Conservation (phyloP, 352 stramenopile genomes). For the Globisporangium megalacanthum region DNA sequence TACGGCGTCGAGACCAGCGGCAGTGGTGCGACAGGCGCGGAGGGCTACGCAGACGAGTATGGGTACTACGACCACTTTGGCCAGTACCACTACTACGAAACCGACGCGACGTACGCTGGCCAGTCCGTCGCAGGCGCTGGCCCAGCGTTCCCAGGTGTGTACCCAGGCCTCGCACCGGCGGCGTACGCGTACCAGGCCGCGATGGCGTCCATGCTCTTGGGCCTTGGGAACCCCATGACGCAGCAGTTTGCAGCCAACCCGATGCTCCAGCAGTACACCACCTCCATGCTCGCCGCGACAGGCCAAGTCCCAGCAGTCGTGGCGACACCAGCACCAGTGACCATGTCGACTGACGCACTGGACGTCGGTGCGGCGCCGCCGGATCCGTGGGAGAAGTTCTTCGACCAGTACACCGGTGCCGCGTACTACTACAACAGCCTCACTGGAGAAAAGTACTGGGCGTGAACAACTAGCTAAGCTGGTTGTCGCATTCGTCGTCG, state of each 20-base stretch:
- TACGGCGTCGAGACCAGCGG: slow-evolving; percentile 16
- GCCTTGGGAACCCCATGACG: slow-evolving; percentile 40
- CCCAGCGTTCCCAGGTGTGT: slow-evolving; percentile 25
- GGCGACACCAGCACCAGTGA: neutral
- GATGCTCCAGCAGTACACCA: slow-evolving; percentile 30
- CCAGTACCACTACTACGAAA: slow-evolving; percentile 82
- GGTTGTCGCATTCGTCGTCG: neutral
- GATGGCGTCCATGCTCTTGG: slow-evolving; percentile 56
- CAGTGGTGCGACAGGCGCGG: slow-evolving; percentile 1
- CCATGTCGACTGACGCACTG: neutral
- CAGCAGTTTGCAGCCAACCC: slow-evolving; percentile 18
- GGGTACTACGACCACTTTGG: slow-evolving; percentile 79
- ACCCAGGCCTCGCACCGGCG: slow-evolving; percentile 45
- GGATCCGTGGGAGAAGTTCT: slow-evolving; percentile 82
- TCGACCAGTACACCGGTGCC: slow-evolving; percentile 80
- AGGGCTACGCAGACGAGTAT: slow-evolving; percentile 65
- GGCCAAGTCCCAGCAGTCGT: neutral
- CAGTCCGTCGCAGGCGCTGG: slow-evolving; percentile 6
- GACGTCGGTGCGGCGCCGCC: slow-evolving; percentile 21
- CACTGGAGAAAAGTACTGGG: slow-evolving; percentile 84
- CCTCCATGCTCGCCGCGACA: slow-evolving; percentile 5
- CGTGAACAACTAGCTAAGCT: slow-evolving; percentile 14
- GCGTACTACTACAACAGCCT: slow-evolving; percentile 89
- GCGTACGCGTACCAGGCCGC: slow-evolving; percentile 60
- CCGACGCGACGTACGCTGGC: slow-evolving; percentile 16